Conservation (phyloP, 2,329 filamentous ascomycete genomes). For the Plectosphaerella cucumerina region DNA sequence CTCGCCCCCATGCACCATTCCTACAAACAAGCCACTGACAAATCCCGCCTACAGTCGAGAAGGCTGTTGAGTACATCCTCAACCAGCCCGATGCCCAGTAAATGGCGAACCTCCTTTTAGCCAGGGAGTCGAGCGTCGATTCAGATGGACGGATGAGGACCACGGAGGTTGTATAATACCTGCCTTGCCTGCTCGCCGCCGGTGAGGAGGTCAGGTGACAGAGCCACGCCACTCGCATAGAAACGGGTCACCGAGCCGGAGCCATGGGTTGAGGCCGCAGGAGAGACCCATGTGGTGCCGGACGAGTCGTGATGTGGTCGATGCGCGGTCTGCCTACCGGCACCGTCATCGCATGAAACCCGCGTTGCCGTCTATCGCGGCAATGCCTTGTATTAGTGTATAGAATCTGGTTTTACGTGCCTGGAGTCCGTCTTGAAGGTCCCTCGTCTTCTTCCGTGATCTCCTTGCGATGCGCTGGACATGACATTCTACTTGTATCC, state of each 20-base stretch:
- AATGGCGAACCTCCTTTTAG: conserved; percentile 11
- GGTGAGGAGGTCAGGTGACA: not conserved
- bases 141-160: not conserved
- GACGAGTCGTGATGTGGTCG: conserved; percentile 5
- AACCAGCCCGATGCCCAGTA: conserved; percentile 86
- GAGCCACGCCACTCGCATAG: conserved; percentile 12
- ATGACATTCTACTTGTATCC: no score
- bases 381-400: conserved; percentile 30
- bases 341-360: conserved; percentile 16
- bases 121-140: not conserved
- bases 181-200: not conserved
- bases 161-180: not conserved
- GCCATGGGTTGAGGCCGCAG: conserved; percentile 7
- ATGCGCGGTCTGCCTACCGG: not conserved
- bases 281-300: not conserved
- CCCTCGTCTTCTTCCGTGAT: not conserved
- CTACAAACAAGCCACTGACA: not conserved
- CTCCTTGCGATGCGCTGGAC: no score
- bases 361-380: conserved; percentile 4
- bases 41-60: conserved; percentile 61
- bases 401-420: conserved; percentile 17
- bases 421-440: not conserved
- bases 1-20: conserved; percentile 10
- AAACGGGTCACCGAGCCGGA: not conserved
- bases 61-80: conserved; percentile 92